Percentiles rank a stretch among this genome's conserved stretches.
These are phyloP conservation scores for Juglanconis juglandina DNA, from an alignment of 2,329 filamentous ascomycete genomes.

Conservation along the genomic window DNA sequence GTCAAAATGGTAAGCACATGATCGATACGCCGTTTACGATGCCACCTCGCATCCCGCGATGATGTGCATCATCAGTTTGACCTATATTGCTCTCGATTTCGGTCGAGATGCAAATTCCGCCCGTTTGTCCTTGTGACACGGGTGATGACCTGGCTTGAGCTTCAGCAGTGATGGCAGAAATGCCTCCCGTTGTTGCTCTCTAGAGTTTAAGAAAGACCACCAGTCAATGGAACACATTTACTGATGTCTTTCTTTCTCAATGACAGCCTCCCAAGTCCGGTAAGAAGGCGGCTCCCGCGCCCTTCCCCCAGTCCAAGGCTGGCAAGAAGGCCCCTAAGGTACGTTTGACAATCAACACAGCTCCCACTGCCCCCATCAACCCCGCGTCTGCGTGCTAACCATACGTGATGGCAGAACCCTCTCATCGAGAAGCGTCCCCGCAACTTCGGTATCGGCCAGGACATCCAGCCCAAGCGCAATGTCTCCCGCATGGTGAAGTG, in stretches of 20 bases:
- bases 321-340: conserved; percentile 97
- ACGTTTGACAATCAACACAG: conserved; percentile 37
- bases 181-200: conserved; percentile 61
- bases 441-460: conserved; percentile 99
- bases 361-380: neutral
- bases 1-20: conserved; percentile 61
- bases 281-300: conserved; percentile 97
- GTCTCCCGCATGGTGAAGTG: conserved; percentile 98
- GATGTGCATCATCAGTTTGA: conserved; percentile 10
- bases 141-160: conserved; percentile 68
- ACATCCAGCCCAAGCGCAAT: conserved; percentile 96
- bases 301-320: conserved; percentile 93
- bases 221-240: conserved; percentile 72
- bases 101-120: conserved; percentile 37
- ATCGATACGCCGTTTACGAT: conserved; percentile 27
- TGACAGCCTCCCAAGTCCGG: conserved; percentile 98
- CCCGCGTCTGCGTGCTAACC: conserved; percentile 20
- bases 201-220: conserved; percentile 88
- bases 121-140: conserved; percentile 38
- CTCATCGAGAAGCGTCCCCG: conserved; percentile 96
- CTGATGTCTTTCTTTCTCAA: conserved; percentile 99
- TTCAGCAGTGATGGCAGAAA: conserved; percentile 49
- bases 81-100: conserved; percentile 27
- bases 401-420: conserved; percentile 70
- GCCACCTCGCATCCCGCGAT: conserved; percentile 11